Evolutionary conservation across 106 monocot species (phyloP).

Genomic region (Acorus calamus): DNA sequence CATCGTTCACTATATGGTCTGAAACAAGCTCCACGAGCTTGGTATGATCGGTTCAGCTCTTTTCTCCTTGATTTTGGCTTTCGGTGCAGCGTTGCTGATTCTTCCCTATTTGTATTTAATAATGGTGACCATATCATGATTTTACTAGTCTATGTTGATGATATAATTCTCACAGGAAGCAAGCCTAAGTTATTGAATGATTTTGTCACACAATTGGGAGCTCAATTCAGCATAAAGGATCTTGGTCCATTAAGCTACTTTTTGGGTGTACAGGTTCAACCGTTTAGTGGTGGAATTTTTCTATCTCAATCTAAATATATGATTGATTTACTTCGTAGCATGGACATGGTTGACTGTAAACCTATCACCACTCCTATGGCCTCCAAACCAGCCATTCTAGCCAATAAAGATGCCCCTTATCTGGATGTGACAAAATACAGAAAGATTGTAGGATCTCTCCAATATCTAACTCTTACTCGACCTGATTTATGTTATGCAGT

Average conservation of each 20-base stretch:
- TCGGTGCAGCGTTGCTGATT: no score
- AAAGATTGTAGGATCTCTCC: not conserved
- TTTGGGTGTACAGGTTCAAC: not conserved
- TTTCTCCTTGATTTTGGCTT: no score
- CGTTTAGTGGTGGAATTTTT: not conserved
- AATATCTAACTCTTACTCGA: slow-evolving; percentile 3
- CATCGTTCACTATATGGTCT: no score
- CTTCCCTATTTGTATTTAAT: no score
- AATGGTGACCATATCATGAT: no score
- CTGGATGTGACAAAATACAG: not conserved
- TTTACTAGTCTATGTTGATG: slow-evolving; percentile 5
- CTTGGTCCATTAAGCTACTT: not conserved
- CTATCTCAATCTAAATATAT: not conserved
- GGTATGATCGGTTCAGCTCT: no score
- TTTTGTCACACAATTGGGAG: not conserved
- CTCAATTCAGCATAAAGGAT: not conserved
- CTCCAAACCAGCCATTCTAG: not conserved
- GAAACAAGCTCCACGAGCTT: no score
- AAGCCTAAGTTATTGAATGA: not conserved
- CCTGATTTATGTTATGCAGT: not conserved
- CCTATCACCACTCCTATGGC: slow-evolving; percentile 1
- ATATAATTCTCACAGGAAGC: not conserved
- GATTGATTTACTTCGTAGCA: not conserved
- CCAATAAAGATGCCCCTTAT: not conserved
- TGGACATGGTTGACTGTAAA: not conserved